Evolutionary conservation across 306 rosid species (phyloP).

Genomic region (Benincasa hispida): DNA sequence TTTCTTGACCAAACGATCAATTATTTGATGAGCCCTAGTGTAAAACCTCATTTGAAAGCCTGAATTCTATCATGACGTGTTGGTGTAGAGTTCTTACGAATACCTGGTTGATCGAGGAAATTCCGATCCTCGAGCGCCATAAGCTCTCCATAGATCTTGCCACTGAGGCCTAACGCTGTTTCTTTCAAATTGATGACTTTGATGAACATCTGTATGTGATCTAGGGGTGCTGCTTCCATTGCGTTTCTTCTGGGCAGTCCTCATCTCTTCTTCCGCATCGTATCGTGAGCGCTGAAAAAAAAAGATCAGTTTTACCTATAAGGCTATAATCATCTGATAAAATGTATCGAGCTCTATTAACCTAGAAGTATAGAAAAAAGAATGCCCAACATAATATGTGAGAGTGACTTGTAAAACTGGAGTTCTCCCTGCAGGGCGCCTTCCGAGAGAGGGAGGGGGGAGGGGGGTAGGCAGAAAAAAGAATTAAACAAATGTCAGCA

Average conservation of each 20-base stretch:
- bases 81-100: constrained; percentile 16
- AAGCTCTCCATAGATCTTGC: constrained; percentile 61
- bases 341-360: not conserved
- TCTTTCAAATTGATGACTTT: constrained; percentile 49
- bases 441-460: too few species aligned
- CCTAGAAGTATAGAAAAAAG: not conserved
- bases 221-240: constrained; percentile 46
- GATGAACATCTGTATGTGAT: constrained; percentile 47
- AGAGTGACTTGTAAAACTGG: not conserved
- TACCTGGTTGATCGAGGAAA: constrained; percentile 40
- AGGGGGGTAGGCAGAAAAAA: too few species aligned
- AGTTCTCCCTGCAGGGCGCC: not conserved
- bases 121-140: constrained; percentile 47
- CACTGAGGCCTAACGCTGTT: constrained; percentile 45
- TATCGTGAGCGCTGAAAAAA: constrained; percentile 64
- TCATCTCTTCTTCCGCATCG: constrained; percentile 82
- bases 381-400: not conserved
- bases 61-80: not conserved
- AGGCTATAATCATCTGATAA: not conserved
- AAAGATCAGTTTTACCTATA: not conserved
- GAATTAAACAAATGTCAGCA: too few species aligned
- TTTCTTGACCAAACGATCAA: not conserved
- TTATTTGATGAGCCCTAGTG: not conserved
- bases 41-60: not conserved
- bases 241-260: constrained; percentile 61